Conservation (phyloP, 176 grass and related monocot genomes). For the Aegilops sharonensis region DNA sequence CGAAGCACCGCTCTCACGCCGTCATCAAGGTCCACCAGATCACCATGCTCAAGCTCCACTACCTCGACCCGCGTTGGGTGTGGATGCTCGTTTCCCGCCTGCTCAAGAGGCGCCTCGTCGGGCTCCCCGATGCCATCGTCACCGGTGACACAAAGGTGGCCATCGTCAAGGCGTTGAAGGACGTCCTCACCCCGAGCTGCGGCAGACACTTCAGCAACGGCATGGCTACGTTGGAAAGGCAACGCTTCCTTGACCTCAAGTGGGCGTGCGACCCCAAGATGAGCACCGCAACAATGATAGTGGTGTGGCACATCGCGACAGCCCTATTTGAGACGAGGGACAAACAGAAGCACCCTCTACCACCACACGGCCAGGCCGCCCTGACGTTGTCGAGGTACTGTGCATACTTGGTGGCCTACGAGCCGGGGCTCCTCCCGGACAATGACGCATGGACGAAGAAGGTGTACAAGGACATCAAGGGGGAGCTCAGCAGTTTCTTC, state of each 20-base stretch:
- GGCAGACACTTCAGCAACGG: not conserved
- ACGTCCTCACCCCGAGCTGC: not conserved
- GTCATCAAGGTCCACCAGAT: constrained; percentile 28
- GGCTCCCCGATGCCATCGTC: not conserved
- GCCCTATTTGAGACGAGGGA: not conserved
- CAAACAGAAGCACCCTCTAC: not conserved
- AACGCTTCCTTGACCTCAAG: not conserved
- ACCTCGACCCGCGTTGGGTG: not conserved
- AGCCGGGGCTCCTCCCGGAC: not conserved
- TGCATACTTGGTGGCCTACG: not conserved
- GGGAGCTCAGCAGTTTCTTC: not conserved
- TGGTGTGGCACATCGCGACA: not conserved
- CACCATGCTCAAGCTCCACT: constrained; percentile 12
- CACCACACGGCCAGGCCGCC: not conserved
- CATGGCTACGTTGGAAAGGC: not conserved
- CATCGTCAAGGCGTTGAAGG: not conserved
- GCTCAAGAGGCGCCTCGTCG: constrained; percentile 11
- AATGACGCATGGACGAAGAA: not conserved
- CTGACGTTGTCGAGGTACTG: not conserved
- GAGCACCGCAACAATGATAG: not conserved
- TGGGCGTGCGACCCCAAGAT: not conserved
- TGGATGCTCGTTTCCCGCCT: constrained; percentile 27
- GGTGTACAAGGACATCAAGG: not conserved
- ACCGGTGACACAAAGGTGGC: not conserved
- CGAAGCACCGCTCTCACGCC: not conserved